A percentile compares a stretch with the other conserved stretches of the same genome.
These are phyloP conservation scores for Coemansia pectinata DNA, from an alignment of 192 early-diverging fungal genomes.

Conservation along the genomic window DNA sequence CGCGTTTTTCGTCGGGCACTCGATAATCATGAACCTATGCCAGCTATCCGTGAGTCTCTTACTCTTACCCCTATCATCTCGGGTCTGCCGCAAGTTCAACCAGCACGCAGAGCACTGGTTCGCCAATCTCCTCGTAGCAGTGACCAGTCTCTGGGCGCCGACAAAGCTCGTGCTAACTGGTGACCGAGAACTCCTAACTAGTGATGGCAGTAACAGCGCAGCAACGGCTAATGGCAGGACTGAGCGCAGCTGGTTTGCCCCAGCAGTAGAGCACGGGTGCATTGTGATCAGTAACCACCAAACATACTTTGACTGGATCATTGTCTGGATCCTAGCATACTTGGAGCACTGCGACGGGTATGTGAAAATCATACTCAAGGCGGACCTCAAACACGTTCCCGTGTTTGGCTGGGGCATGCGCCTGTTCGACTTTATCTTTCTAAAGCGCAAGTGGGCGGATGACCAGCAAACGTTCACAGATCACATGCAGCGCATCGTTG, in stretches of 20 bases:
- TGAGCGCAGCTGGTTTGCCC: conserved; percentile 32
- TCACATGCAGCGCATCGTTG: conserved; percentile 60
- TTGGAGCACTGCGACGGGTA: conserved; percentile 71
- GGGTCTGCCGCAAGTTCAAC: conserved; percentile 43
- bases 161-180: conserved; percentile 53
- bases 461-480: conserved; percentile 66
- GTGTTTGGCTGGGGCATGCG: conserved; percentile 89
- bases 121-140: conserved; percentile 33
- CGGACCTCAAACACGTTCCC: conserved; percentile 78
- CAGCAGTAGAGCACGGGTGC: conserved; percentile 44
- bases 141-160: conserved; percentile 49
- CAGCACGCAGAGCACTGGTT: conserved; percentile 58
- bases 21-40: conserved; percentile 45
- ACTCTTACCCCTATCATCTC: conserved; percentile 27
- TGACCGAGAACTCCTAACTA: conserved; percentile 31
- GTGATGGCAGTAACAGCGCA: conserved; percentile 23
- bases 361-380: conserved; percentile 91
- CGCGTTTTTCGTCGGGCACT: conserved; percentile 43
- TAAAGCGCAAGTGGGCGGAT: conserved; percentile 82
- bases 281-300: conserved; percentile 53
- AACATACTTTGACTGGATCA: conserved; percentile 57
- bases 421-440: conserved; percentile 92
- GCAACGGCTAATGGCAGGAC: conserved; percentile 23
- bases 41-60: conserved; percentile 43
- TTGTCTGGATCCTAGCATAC: conserved; percentile 62